These are phyloP conservation scores for Prinsepia uniflora DNA, from an alignment of 306 rosid species.

Conservation along the genomic window DNA sequence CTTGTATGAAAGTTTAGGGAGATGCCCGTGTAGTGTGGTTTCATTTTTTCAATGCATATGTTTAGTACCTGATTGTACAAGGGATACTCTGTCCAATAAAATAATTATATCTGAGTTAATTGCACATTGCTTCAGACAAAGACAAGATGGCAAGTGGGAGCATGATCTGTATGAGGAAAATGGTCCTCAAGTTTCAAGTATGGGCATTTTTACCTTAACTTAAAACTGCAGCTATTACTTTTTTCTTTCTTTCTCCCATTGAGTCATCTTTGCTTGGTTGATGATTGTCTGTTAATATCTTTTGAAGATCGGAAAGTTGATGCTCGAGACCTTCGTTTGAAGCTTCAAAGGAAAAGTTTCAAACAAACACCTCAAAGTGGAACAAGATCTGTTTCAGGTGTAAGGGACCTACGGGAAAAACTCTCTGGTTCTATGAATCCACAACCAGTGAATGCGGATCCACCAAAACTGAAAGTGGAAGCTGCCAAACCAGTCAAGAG, in stretches of 20 bases:
- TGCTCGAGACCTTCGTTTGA: constrained; percentile 86
- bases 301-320: constrained; percentile 64
- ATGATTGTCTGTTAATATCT: constrained; percentile 56
- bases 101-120: constrained; percentile 3
- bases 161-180: constrained; percentile 81
- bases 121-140: constrained; percentile 53
- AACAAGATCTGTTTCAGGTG: constrained; percentile 52
- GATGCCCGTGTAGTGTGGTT: not conserved
- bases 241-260: constrained; percentile 26
- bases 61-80: not conserved
- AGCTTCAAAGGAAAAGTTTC: constrained; percentile 84
- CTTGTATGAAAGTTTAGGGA: not conserved
- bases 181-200: constrained; percentile 63
- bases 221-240: constrained; percentile 30
- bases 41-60: not conserved
- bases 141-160: constrained; percentile 99
- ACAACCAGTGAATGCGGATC: constrained; percentile 61
- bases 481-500: constrained; percentile 46
- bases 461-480: constrained; percentile 55
- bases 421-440: constrained; percentile 66
- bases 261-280: constrained; percentile 32
- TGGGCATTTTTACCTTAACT: constrained; percentile 37
- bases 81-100: constrained; percentile 9
- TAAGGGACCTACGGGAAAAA: constrained; percentile 83
- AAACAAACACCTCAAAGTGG: constrained; percentile 62